These are phyloP conservation scores for Nitzschia putrida DNA, from an alignment of 108 stramenopile species.

Conservation along the genomic window DNA sequence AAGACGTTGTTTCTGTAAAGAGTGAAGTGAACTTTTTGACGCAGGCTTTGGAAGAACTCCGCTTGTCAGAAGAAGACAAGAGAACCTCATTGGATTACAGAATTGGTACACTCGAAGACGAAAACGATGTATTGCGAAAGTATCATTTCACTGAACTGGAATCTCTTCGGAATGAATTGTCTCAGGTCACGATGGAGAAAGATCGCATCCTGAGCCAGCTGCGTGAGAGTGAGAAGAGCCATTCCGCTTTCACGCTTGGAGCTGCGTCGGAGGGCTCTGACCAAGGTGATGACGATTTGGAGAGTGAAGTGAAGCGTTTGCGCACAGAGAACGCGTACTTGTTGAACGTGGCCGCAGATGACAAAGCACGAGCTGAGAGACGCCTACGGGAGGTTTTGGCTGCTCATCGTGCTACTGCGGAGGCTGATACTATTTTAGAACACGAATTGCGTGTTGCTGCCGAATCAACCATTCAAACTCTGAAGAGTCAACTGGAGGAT, in stretches of 20 bases:
- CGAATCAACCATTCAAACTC: slow-evolving; percentile 46
- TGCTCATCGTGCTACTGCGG: slow-evolving; percentile 60
- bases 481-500: slow-evolving; percentile 55
- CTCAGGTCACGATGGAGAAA: slow-evolving; percentile 61
- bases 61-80: slow-evolving; percentile 56
- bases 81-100: slow-evolving; percentile 71
- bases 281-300: slow-evolving; percentile 22
- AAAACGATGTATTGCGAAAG: slow-evolving; percentile 49
- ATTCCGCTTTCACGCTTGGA: slow-evolving; percentile 56
- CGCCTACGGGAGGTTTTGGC: slow-evolving; percentile 68
- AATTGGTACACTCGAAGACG: slow-evolving; percentile 69
- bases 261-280: slow-evolving; percentile 25
- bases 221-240: slow-evolving; percentile 67
- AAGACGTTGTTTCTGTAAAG: slow-evolving; percentile 73
- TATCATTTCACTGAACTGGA: slow-evolving; percentile 60
- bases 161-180: slow-evolving; percentile 61
- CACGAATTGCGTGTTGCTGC: slow-evolving; percentile 60
- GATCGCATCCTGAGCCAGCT: slow-evolving; percentile 66
- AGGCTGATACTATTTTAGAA: slow-evolving; percentile 76
- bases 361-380: slow-evolving; percentile 59
- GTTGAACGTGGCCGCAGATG: slow-evolving; percentile 59
- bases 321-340: slow-evolving; percentile 79
- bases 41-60: slow-evolving; percentile 72
- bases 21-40: slow-evolving; percentile 64
- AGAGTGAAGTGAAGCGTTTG: slow-evolving; percentile 55